Base-by-base conservation (phyloP, 805 yeast species). In the Zygotorulaspora danielsina region DNA sequence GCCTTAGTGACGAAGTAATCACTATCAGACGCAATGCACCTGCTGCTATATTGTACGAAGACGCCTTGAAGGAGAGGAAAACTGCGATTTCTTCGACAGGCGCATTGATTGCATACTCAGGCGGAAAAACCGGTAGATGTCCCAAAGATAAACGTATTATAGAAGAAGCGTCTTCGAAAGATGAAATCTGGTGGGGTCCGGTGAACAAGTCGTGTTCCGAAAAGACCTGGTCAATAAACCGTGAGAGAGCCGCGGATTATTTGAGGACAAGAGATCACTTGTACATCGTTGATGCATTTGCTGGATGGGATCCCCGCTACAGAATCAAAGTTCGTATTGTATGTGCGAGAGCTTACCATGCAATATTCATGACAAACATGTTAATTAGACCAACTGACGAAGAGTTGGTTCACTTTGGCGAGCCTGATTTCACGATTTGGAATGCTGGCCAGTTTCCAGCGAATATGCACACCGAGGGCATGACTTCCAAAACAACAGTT, bases 371-470 rank as follows among this genome's bases (percentile, higher is more conserved):
- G 98, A 83, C 95, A 61, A 90, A 90, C 66, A 90, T 90, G 98
- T 73, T 90, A 70, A 93, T 90, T 66, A 81, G 88, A 67, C 98
- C 98, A 51, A 82, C 95, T 19, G 78, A 73, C 22, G 93, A 88
- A 69, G 97, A 90, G 69, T 76, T 89, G 59, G 76, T 73, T 45
- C 73, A 80, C 65, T 90, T 88, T 59, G 97, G 97, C 60, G 95
- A 87, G 72, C 98, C 98, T 37, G 97, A 90, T 64, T 90, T 90
- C 73, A 89, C 97, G 50, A 84, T 90, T 61, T 90, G 94, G 86
- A 90, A 90, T 64, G 97, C 96, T 39, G 98, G 98, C 59, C 95
- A 87, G 63, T 90, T 90, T 85, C 97, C 97, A 34, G 98, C 98
- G 36, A 90, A 90, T 69, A 81, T 85, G 44, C 86, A 80, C 75